Evolutionary conservation across 2,329 filamentous ascomycete species (phyloP).

Genomic region (Escovopsis sp.): DNA sequence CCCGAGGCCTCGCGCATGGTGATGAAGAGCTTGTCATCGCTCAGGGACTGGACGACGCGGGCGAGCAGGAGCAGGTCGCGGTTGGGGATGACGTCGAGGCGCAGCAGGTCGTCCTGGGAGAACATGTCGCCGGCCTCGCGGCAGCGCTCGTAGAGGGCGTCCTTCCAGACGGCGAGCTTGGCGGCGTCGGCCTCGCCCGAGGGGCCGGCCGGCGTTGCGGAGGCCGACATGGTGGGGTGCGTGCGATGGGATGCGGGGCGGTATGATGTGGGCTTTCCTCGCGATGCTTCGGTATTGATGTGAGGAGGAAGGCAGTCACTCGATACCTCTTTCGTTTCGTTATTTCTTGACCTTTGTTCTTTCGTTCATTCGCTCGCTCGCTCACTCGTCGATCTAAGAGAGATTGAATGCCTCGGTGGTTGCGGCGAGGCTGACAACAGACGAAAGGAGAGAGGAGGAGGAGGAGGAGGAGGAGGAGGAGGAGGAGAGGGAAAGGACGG

Average conservation of each 20-base stretch:
- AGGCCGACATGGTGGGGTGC: conserved; percentile 13
- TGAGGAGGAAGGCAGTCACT: no score
- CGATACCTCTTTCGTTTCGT: no score
- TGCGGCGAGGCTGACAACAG: not conserved
- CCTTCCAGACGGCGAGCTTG: conserved; percentile 37
- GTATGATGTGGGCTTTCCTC: no score
- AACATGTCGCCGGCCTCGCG: conserved; percentile 36
- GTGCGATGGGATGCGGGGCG: no score
- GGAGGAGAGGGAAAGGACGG: not conserved
- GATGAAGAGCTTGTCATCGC: conserved; percentile 43
- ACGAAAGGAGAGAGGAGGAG: no score
- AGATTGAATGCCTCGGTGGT: no score
- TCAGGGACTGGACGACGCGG: conserved; percentile 39
- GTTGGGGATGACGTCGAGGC: conserved; percentile 40
- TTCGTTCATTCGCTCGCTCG: no score
- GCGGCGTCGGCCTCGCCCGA: conserved; percentile 17
- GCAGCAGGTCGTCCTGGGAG: conserved; percentile 41
- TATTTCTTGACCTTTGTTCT: no score
- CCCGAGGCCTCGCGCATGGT: conserved; percentile 26
- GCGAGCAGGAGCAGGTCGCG: conserved; percentile 39
- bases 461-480: not conserved
- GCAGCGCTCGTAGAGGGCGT: conserved; percentile 40
- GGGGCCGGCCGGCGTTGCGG: conserved; percentile 10
- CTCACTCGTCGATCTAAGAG: no score
- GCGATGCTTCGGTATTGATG: no score